Base-by-base conservation (phyloP, 345 rosid species). In the Gossypium herbaceum region DNA sequence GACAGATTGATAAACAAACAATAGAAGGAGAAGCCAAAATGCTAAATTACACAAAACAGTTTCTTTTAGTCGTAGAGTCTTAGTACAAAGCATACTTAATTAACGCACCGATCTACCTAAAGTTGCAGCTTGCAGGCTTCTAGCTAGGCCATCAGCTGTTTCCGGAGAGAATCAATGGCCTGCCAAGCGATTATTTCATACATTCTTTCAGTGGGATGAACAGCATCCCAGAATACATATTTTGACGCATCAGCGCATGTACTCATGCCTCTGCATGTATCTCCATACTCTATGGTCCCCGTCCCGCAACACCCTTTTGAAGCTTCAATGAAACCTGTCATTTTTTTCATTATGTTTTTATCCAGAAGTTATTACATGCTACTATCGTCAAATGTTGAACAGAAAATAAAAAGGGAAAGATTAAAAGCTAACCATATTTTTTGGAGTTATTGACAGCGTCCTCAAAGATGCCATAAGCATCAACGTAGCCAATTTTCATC, bases 161-260 rank as follows among this genome's bases (percentile, higher is more conserved):
- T 71, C 25, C 17, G 17, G 20, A 91, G 64, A 16, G 91, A 77
- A 59, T 77, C 69, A 12, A 92, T 19, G 48, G 89, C 90, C 29
- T 80, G 77, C 13, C 68, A 76, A 13, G 92, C 92, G 22, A 94
- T 58, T 70, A 92, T 84, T 77, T 83, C 82, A 68, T 94, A 94
- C 93, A 89, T 89, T 71, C 77, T 89, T 72, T 94, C 82, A 0
- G 94, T 87, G 12, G 97, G 98, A 74, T 94, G 97, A 43, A 91
- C 97, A 0, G 97, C 91, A 62, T 92, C 98, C 97, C 97, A 94
- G 62, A 92, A 92, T 9, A 81, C 79, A 34, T 88, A 94, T 76
- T 86, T 85, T 17, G 86, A 80, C 9, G 94, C 79, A 78, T 92
- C 89, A 9, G 74, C 58, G 56, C 98, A 94, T 2, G 92, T 86